Percentiles rank a stretch among this genome's conserved stretches.
phyloP scores from a whole-genome alignment of 2,329 filamentous ascomycete genomes.

The Aspergillus neoniger region DNA sequence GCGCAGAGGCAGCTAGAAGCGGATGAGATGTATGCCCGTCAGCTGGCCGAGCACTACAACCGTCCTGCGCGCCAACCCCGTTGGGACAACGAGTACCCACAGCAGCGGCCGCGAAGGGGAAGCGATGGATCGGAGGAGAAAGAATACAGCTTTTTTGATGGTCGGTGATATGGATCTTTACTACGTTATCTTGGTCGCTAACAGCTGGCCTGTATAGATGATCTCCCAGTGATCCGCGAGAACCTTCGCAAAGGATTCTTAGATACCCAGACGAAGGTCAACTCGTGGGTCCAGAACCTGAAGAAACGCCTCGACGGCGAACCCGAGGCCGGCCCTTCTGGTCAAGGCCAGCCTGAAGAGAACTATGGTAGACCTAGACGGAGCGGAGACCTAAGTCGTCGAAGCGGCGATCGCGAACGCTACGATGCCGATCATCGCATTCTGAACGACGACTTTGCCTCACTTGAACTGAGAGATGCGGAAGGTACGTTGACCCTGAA shows the following conservation, averaged over 20 bases:
- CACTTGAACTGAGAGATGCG: constrained; percentile 63
- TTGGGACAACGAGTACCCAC: constrained; percentile 36
- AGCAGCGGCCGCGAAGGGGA: constrained; percentile 52
- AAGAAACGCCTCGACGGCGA: constrained; percentile 94
- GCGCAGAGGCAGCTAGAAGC: constrained; percentile 80
- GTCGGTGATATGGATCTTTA: constrained; percentile 36
- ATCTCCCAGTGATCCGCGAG: constrained; percentile 87
- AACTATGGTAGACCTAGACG: constrained; percentile 55
- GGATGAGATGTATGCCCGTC: constrained; percentile 88
- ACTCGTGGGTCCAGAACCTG: constrained; percentile 85
- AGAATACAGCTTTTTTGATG: constrained; percentile 89
- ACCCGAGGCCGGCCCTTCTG: constrained; percentile 53
- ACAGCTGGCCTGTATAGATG: constrained; percentile 58
- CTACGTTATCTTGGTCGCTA: constrained; percentile 11
- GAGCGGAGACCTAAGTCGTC: constrained; percentile 63
- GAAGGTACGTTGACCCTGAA: constrained; percentile 50
- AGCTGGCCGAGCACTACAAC: constrained; percentile 88
- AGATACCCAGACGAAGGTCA: constrained; percentile 91
- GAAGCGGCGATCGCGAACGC: constrained; percentile 83
- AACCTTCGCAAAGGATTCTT: constrained; percentile 92
- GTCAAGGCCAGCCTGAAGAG: constrained; percentile 34
- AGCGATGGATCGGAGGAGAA: constrained; percentile 65
- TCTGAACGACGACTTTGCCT: constrained; percentile 82
- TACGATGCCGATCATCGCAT: constrained; percentile 95
- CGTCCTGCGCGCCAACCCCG: constrained; percentile 36